A percentile compares a stretch with the other conserved stretches of the same genome.
phyloP scores from a whole-genome alignment of 2,329 filamentous ascomycete genomes.

The Fusarium pseudocircinatum region DNA sequence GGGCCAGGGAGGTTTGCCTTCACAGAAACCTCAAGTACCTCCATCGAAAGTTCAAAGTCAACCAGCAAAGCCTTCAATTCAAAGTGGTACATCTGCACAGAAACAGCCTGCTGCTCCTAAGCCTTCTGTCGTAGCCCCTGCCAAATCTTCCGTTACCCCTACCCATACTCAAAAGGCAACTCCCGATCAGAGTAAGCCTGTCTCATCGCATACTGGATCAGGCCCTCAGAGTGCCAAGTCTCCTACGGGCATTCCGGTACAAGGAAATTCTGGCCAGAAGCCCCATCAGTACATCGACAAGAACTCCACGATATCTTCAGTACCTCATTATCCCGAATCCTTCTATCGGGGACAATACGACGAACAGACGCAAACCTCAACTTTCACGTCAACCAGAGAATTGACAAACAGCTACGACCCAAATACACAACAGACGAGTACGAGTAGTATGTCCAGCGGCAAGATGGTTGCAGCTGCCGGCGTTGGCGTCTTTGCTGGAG shows the following conservation, averaged over 20 bases:
- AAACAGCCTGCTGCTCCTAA: background rate
- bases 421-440: background rate
- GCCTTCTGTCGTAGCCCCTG: background rate
- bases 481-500: background rate
- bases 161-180: background rate
- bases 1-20: background rate
- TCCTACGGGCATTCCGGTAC: background rate
- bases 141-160: background rate
- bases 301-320: background rate
- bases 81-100: background rate
- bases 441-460: background rate
- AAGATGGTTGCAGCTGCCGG: background rate
- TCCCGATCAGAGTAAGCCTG: background rate
- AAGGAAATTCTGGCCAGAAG: background rate
- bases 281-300: background rate
- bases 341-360: background rate
- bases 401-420: background rate
- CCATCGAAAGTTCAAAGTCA: background rate
- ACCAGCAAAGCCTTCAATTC: background rate
- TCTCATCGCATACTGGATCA: no score
- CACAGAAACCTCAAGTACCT: background rate
- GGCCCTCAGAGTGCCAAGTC: background rate
- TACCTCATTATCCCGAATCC: background rate
- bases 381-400: background rate
- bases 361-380: background rate